Percentiles rank a stretch among this genome's conserved stretches.
phyloP scores from a whole-genome alignment of 2,329 filamentous ascomycete species.

The Intubia oerlemansii region DNA sequence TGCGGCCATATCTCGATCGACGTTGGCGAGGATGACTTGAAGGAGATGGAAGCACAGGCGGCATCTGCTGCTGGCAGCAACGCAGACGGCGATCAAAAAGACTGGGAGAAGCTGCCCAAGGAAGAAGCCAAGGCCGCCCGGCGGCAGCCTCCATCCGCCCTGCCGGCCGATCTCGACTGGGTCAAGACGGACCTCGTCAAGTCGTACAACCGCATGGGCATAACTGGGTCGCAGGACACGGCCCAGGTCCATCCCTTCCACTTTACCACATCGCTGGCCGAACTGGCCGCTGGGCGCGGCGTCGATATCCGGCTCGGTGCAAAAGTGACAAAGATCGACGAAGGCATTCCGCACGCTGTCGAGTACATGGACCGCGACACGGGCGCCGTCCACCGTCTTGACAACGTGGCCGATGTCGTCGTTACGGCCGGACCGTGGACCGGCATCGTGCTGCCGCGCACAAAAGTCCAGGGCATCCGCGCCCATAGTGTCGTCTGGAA shows the following conservation, averaged over 20 bases:
- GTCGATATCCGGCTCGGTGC: constrained; percentile 45
- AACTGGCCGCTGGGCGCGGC: constrained; percentile 49
- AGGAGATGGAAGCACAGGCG: constrained; percentile 9
- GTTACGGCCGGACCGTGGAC: constrained; percentile 43
- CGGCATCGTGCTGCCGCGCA: constrained; percentile 30
- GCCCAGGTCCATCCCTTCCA: constrained; percentile 85
- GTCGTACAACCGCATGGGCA: constrained; percentile 65
- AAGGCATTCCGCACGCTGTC: constrained; percentile 25
- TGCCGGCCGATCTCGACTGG: constrained; percentile 74
- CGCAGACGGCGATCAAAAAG: constrained; percentile 13
- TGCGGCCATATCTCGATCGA: constrained; percentile 38
- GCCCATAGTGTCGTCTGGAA: constrained; percentile 46
- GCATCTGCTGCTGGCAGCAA: not conserved
- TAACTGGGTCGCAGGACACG: constrained; percentile 46
- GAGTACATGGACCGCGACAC: constrained; percentile 31
- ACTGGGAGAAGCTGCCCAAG: constrained; percentile 41
- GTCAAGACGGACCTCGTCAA: constrained; percentile 44
- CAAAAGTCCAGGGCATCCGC: constrained; percentile 34
- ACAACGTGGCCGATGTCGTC: constrained; percentile 29
- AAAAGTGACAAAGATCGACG: constrained; percentile 41
- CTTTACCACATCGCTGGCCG: constrained; percentile 71
- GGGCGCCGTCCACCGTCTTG: constrained; percentile 15
- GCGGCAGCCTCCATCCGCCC: constrained; percentile 30
- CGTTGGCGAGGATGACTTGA: constrained; percentile 9
- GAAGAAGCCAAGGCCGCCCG: constrained; percentile 26